phyloP scores from a whole-genome alignment of 805 yeast species.

The Lachancea sp. region DNA sequence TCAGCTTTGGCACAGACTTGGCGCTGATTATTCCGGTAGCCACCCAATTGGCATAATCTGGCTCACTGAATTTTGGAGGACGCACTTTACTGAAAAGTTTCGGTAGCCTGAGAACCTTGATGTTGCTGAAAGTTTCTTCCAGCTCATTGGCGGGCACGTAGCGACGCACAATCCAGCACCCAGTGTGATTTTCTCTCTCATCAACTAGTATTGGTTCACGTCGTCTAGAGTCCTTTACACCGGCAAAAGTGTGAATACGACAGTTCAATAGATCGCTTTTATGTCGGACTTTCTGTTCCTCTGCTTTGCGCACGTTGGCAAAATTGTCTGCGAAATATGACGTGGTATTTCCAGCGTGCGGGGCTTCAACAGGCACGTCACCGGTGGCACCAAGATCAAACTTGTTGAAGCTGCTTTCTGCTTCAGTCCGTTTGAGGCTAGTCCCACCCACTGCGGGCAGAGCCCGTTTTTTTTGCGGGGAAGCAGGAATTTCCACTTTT shows the following conservation, averaged over 20 bases:
- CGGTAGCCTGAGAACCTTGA: constrained; percentile 50
- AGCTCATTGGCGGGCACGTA: constrained; percentile 39
- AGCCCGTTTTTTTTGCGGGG: constrained; percentile 25
- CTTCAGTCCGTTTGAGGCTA: neutral
- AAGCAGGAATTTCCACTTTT: constrained; percentile 12
- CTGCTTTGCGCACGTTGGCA: constrained; percentile 23
- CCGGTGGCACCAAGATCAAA: neutral
- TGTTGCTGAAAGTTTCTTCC: constrained; percentile 37
- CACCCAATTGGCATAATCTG: constrained; percentile 72
- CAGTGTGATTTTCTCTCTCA: constrained; percentile 44
- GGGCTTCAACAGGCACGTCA: neutral
- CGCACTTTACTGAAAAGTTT: constrained; percentile 56
- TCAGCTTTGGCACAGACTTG: constrained; percentile 48
- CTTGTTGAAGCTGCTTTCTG: neutral
- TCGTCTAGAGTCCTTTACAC: constrained; percentile 15
- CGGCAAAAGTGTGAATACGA: constrained; percentile 38
- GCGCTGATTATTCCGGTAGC: constrained; percentile 59
- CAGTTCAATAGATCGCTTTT: constrained; percentile 28
- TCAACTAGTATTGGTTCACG: constrained; percentile 31
- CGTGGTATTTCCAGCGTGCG: constrained; percentile 12
- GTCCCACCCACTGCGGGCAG: neutral
- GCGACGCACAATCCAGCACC: constrained; percentile 38
- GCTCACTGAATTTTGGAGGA: constrained; percentile 66
- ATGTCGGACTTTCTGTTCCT: constrained; percentile 16
- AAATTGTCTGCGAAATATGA: constrained; percentile 33